Conservation (phyloP, 169 alveolate species). For the Miamiensis avidus region DNA sequence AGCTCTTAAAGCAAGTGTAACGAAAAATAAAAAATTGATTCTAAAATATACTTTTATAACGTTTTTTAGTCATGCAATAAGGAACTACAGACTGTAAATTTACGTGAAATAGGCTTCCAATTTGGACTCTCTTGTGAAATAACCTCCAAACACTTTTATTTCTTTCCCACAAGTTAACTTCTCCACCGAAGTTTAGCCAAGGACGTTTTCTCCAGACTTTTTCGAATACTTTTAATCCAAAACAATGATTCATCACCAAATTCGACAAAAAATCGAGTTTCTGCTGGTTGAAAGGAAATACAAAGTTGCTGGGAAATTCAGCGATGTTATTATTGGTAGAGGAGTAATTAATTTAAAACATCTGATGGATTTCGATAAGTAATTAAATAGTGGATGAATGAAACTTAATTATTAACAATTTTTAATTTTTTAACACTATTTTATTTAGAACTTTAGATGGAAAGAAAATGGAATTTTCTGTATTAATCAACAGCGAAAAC, state of each 20-base stretch:
- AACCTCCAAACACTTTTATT: not conserved
- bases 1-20: too few relatives aligned
- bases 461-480: not conserved
- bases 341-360: not conserved
- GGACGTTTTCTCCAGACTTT: not conserved
- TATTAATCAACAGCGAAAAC: too few relatives aligned
- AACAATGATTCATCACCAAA: too few relatives aligned
- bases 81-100: not conserved
- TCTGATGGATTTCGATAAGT: not conserved
- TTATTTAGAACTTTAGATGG: not conserved
- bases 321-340: not conserved
- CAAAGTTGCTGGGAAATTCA: not conserved
- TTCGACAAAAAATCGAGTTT: not conserved
- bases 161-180: not conserved
- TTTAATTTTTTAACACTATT: too few relatives aligned
- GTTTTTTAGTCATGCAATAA: too few relatives aligned
- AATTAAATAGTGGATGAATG: too few relatives aligned
- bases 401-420: too few relatives aligned
- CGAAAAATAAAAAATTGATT: too few relatives aligned
- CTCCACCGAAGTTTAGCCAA: not conserved
- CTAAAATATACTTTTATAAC: too few relatives aligned
- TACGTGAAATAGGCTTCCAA: not conserved
- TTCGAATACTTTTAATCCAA: not conserved
- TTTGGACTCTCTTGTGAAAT: not conserved
- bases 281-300: not conserved